Conservation (phyloP, 2,329 filamentous ascomycete genomes). For the Phialophora tarda region DNA sequence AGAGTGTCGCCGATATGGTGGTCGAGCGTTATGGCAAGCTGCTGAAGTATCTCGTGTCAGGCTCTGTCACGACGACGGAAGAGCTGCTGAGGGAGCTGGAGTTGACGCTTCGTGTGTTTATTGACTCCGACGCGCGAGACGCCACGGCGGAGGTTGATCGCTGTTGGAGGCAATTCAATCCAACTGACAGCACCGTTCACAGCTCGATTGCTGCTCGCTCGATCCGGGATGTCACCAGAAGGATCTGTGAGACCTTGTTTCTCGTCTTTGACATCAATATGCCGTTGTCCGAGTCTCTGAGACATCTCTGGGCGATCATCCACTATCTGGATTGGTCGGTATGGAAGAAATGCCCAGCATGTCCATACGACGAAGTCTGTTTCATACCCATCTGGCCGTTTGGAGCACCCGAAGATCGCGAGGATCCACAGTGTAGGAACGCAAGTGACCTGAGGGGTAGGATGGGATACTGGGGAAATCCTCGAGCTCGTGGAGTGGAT, state of each 20-base stretch:
- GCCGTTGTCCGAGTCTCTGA: conserved; percentile 8
- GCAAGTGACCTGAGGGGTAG: conserved; percentile 27
- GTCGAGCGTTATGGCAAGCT: conserved; percentile 65
- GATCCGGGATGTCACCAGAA: conserved; percentile 43
- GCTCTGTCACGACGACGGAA: conserved; percentile 36
- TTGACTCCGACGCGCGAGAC: conserved; percentile 45
- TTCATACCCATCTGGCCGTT: conserved; percentile 70
- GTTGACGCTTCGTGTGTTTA: conserved; percentile 44
- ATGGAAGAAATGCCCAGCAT: conserved; percentile 62
- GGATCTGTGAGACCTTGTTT: conserved; percentile 45
- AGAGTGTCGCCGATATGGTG: conserved; percentile 69
- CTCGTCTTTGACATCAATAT: conserved; percentile 37
- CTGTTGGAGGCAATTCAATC: conserved; percentile 47
- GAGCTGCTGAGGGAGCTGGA: conserved; percentile 43
- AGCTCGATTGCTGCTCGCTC: conserved; percentile 40
- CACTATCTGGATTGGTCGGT: conserved; percentile 63
- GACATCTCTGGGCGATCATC: conserved; percentile 50
- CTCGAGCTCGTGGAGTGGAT: background rate
- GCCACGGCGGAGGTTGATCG: conserved; percentile 40
- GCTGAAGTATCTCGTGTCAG: conserved; percentile 51
- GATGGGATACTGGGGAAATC: conserved; percentile 22
- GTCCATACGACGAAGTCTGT: conserved; percentile 61
- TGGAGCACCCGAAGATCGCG: conserved; percentile 62
- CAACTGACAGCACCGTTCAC: conserved; percentile 25
- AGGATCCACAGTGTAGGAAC: conserved; percentile 53